These are phyloP conservation scores for Allomyces javanicus DNA, from an alignment of 192 early-diverging fungal species.

Conservation along the genomic window DNA sequence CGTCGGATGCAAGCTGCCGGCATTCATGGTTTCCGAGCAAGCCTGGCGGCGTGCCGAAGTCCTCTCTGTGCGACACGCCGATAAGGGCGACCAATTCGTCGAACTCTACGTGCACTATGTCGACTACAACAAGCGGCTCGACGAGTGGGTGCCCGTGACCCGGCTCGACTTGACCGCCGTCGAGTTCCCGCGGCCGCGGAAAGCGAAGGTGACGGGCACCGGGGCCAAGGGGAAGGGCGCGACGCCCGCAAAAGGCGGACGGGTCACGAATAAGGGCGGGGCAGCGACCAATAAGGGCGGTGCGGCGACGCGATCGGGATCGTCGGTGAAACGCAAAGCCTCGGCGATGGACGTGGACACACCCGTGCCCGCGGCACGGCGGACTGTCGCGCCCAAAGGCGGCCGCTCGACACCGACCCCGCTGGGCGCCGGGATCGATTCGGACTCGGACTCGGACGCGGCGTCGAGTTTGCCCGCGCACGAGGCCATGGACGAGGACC, in stretches of 20 bases:
- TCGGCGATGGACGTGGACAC: no score
- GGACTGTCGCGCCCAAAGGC: no score
- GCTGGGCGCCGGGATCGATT: no score
- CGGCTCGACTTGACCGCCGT: conserved; percentile 24
- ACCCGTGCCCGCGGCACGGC: no score
- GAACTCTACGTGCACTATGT: conserved; percentile 95
- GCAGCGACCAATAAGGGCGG: conserved; percentile 6
- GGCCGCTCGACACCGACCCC: no score
- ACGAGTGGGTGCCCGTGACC: conserved; percentile 71
- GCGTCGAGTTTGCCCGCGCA: no score
- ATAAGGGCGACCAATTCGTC: conserved; percentile 20
- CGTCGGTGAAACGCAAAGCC: no score
- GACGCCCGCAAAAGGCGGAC: conserved; percentile 19
- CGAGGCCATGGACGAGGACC: no score
- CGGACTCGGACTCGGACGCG: no score
- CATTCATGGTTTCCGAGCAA: conserved; percentile 22
- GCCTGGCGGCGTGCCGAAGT: conserved; percentile 72
- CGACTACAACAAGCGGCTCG: conserved; percentile 93
- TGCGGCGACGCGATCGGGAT: no score
- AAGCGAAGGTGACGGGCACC: conserved; percentile 16
- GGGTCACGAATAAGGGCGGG: conserved; percentile 7
- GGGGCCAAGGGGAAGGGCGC: conserved; percentile 16
- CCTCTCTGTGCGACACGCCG: conserved; percentile 44
- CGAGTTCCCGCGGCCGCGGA: conserved; percentile 49
- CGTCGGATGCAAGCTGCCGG: conserved; percentile 41